Evolutionary conservation across 2,329 filamentous ascomycete genomes (phyloP).

Genomic region (Bipolaris gigantea): DNA sequence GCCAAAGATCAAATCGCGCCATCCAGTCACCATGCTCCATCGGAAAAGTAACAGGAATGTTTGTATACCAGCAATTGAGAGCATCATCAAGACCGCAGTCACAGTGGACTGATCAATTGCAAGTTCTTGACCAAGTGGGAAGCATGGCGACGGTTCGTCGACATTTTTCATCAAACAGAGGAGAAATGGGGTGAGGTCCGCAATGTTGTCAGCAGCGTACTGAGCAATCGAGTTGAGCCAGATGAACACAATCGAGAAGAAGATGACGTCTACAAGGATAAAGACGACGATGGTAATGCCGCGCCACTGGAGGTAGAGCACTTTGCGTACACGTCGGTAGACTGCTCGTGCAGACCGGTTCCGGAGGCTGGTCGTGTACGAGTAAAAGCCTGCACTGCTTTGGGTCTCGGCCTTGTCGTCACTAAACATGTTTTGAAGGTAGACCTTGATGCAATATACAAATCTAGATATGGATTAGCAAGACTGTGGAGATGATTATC

Average conservation of each 20-base stretch:
- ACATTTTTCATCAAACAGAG: conserved; percentile 64
- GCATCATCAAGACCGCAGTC: conserved; percentile 76
- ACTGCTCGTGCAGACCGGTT: conserved; percentile 85
- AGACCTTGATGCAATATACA: conserved; percentile 91
- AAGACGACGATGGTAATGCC: conserved; percentile 87
- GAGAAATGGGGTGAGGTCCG: conserved; percentile 67
- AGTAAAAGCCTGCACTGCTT: conserved; percentile 68
- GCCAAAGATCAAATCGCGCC: conserved; percentile 66
- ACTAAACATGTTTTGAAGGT: conserved; percentile 74
- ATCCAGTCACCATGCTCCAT: conserved; percentile 81
- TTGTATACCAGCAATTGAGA: conserved; percentile 84
- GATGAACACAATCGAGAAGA: conserved; percentile 90
- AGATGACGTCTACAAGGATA: conserved; percentile 88
- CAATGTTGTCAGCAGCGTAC: conserved; percentile 57
- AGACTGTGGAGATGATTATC: conserved; percentile 1
- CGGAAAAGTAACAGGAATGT: conserved; percentile 79
- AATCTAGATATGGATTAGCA: conserved; percentile 41
- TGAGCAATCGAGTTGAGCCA: conserved; percentile 70
- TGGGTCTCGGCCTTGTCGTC: conserved; percentile 70
- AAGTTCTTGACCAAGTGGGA: conserved; percentile 60
- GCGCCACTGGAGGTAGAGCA: conserved; percentile 91
- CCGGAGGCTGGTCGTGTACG: conserved; percentile 68
- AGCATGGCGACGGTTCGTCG: conserved; percentile 68
- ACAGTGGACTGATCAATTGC: conserved; percentile 77
- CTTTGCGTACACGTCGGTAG: conserved; percentile 81